Evolutionary conservation across 768 basidiomycete genomes (phyloP).

Genomic region (Jaapia argillacea): DNA sequence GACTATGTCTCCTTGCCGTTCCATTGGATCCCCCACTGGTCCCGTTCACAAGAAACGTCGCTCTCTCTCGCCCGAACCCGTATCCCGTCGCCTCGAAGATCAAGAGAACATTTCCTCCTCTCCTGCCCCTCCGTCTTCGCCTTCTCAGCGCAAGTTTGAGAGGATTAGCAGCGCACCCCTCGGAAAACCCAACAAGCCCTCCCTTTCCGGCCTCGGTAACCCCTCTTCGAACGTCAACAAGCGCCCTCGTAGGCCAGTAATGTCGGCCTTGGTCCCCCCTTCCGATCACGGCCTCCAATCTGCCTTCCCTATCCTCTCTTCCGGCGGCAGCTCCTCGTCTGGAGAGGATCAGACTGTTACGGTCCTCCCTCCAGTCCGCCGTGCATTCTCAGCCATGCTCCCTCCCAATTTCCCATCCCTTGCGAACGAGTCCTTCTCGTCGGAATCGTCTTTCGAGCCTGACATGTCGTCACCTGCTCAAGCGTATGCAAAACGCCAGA

Average conservation of each 20-base stretch:
- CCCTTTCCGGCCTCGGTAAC: constrained; percentile 41
- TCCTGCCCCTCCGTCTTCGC: constrained; percentile 42
- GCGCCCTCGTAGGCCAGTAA: constrained; percentile 53
- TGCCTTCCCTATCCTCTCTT: constrained; percentile 30
- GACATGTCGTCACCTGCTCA: constrained; percentile 77
- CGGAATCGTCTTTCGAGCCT: constrained; percentile 39
- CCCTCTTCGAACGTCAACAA: constrained; percentile 40
- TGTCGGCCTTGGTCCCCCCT: constrained; percentile 53
- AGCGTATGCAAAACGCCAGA: constrained; percentile 70
- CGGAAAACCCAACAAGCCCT: constrained; percentile 37
- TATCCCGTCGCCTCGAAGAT: constrained; percentile 4
- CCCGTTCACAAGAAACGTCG: constrained; percentile 23
- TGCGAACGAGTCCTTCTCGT: constrained; percentile 41
- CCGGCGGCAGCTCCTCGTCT: constrained; percentile 13
- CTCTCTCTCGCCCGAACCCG: constrained; percentile 18
- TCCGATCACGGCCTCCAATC: constrained; percentile 29
- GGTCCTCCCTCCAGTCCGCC: constrained; percentile 43
- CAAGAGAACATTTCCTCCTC: constrained; percentile 31
- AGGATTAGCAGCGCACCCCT: constrained; percentile 26
- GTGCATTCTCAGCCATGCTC: constrained; percentile 70
- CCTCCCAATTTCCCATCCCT: constrained; percentile 26
- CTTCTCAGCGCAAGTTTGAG: constrained; percentile 36
- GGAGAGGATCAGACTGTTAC: constrained; percentile 15
- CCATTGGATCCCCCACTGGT: constrained; percentile 32
- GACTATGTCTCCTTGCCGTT: constrained; percentile 38